A percentile compares a stretch with the other conserved stretches of the same genome.
Conservation (phyloP, 257 asterid species). For the Solanum tarijense region DNA sequence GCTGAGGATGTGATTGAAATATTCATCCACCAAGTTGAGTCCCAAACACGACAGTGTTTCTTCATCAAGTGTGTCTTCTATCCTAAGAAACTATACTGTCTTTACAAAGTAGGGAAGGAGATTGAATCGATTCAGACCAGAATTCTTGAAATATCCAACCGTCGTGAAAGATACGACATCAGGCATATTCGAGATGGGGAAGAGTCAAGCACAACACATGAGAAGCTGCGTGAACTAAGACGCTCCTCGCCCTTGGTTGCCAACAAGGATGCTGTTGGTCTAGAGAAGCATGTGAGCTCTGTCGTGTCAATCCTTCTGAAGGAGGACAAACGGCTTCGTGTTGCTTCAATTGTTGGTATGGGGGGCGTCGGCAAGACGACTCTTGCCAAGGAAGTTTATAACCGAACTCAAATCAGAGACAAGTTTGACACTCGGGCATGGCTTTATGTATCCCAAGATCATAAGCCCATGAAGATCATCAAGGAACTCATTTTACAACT, state of each 20-base stretch:
- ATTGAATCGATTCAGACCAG: background rate
- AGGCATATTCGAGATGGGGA: background rate
- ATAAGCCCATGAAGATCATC: background rate
- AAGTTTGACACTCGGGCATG: conserved; percentile 9
- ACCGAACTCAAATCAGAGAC: background rate
- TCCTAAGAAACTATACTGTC: background rate
- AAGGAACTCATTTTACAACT: conserved; percentile 10
- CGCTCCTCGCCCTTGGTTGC: background rate
- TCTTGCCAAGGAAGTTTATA: conserved; percentile 5
- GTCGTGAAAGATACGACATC: background rate
- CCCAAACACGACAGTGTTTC: background rate
- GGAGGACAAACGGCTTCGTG: background rate
- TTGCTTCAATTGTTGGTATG: conserved; percentile 1
- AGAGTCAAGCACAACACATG: background rate
- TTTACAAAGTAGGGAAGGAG: background rate
- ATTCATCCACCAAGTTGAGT: conserved; percentile 2
- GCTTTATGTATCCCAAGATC: conserved; percentile 6
- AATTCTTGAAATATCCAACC: background rate
- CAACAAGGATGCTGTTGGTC: conserved; percentile 5
- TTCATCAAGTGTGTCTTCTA: background rate
- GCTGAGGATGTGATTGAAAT: conserved; percentile 12
- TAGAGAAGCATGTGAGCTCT: background rate
- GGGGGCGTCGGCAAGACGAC: background rate
- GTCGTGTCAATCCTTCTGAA: background rate
- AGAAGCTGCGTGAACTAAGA: background rate